Evolutionary conservation across 345 rosid genomes (phyloP).

Genomic region (Eutrema japonicum): DNA sequence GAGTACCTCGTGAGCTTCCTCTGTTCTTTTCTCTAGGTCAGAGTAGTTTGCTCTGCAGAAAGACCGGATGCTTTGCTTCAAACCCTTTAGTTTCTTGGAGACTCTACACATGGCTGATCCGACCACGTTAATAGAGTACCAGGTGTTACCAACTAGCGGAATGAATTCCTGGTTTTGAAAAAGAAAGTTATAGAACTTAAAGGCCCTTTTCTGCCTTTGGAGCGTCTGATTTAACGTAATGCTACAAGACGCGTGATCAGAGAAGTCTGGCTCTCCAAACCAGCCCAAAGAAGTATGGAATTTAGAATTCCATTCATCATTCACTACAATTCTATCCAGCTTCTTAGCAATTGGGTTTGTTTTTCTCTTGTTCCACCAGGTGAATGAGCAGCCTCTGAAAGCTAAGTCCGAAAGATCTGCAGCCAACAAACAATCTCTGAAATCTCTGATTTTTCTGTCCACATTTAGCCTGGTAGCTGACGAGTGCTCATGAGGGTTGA

Average conservation of each 20-base stretch:
- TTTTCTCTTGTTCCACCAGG: not conserved
- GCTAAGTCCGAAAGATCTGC: not conserved
- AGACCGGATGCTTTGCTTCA: not conserved
- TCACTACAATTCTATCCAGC: not conserved
- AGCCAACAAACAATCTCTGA: no score
- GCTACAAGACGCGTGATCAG: no score
- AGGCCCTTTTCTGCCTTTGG: not conserved
- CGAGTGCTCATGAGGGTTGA: no score
- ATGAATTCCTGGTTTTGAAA: no score
- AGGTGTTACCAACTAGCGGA: accelerated
- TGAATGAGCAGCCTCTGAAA: not conserved
- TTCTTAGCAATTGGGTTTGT: not conserved
- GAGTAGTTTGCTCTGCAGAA: not conserved
- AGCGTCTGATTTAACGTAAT: no score
- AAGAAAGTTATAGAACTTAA: no score
- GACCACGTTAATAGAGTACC: not conserved
- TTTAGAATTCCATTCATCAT: not conserved
- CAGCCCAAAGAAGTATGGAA: no score
- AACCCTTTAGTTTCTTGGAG: not conserved
- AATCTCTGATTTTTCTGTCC: no score
- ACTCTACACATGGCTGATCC: not conserved
- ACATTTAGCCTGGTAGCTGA: no score
- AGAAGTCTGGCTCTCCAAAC: no score
- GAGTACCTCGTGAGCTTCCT: not conserved
- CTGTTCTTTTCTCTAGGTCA: not conserved